These are phyloP conservation scores for Linum lewisii DNA, from an alignment of 345 rosid species.

Conservation along the genomic window DNA sequence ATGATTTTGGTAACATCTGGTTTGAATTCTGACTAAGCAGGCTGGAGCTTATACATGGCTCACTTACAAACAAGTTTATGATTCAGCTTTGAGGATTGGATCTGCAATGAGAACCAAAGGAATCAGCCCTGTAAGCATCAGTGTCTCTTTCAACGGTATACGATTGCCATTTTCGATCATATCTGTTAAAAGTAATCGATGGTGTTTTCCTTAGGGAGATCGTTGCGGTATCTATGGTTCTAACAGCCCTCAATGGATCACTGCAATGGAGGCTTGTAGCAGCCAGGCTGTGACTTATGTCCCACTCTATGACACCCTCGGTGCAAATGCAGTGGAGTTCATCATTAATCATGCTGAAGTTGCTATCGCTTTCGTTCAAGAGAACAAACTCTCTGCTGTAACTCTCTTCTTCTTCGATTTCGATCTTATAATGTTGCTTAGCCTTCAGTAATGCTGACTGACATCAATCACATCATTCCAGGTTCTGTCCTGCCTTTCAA, in stretches of 20 bases:
- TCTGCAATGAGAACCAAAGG: slow-evolving; percentile 63
- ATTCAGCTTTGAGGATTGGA: slow-evolving; percentile 50
- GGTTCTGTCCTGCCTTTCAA: slow-evolving; percentile 67
- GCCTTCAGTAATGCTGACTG: not conserved
- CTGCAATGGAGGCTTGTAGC: slow-evolving; percentile 84
- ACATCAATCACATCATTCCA: slow-evolving; percentile 18
- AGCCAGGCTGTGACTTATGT: slow-evolving; percentile 73
- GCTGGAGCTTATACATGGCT: slow-evolving; percentile 74
- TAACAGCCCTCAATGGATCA: slow-evolving; percentile 83
- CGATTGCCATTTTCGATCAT: not conserved
- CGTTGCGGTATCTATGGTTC: slow-evolving; percentile 89
- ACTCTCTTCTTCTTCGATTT: not conserved
- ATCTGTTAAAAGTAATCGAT: not conserved
- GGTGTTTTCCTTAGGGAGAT: slow-evolving; percentile 42
- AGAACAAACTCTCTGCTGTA: slow-evolving; percentile 69
- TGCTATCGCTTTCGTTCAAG: slow-evolving; percentile 68
- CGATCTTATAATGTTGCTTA: not conserved
- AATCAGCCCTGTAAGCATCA: slow-evolving; percentile 53
- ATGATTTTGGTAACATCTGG: not conserved
- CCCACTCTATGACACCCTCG: slow-evolving; percentile 80
- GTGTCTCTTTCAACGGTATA: not conserved
- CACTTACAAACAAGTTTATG: slow-evolving; percentile 66
- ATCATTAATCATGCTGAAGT: slow-evolving; percentile 90
- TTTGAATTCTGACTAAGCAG: slow-evolving; percentile 19
- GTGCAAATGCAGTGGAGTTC: slow-evolving; percentile 86